These are phyloP conservation scores for Prunus mume DNA, from an alignment of 306 rosid species.

Conservation along the genomic window DNA sequence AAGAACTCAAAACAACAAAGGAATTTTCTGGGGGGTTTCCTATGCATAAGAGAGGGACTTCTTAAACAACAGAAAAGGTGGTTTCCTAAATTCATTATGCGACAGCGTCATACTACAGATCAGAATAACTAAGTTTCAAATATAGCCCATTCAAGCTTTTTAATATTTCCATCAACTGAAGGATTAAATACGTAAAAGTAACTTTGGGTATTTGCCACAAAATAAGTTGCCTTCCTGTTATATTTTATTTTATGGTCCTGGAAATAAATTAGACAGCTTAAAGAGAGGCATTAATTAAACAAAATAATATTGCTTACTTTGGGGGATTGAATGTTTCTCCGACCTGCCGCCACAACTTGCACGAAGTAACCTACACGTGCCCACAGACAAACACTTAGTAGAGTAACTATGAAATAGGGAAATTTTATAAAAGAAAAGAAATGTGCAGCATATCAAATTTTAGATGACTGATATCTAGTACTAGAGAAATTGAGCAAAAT, in stretches of 20 bases:
- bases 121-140: too few relatives aligned
- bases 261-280: not conserved
- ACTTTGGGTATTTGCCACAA: not conserved
- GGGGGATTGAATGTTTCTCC: conserved; percentile 85
- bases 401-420: not conserved
- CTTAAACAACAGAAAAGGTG: not conserved
- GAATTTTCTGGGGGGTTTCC: not conserved
- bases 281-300: not conserved
- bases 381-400: conserved; percentile 13
- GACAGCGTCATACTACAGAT: not conserved
- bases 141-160: not conserved
- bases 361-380: conserved; percentile 56
- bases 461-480: not conserved
- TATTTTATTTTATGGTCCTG: not conserved
- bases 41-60: not conserved
- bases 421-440: not conserved
- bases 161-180: not conserved
- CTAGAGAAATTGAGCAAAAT: not conserved
- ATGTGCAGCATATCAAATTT: not conserved
- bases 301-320: conserved; percentile 45
- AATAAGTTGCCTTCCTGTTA: not conserved
- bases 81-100: not conserved
- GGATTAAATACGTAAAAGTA: not conserved
- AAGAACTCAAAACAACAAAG: not conserved
- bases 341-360: conserved; percentile 83